phyloP scores from a whole-genome alignment of 2,329 filamentous ascomycete species.

The Neurospora sp. region DNA sequence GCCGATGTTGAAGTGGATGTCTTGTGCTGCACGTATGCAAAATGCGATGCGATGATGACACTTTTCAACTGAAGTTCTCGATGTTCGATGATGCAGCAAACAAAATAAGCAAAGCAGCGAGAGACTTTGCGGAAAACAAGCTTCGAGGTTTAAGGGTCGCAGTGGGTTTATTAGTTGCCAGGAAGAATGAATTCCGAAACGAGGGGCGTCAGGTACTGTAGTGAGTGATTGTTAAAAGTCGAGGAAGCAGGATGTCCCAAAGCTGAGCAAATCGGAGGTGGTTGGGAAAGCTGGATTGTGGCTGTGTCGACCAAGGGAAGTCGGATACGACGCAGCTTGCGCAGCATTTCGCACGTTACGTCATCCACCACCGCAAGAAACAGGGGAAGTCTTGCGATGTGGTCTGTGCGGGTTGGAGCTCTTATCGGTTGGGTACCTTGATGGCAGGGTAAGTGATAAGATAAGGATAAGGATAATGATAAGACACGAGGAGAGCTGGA shows the following conservation, averaged over 20 bases:
- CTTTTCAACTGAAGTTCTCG: background rate
- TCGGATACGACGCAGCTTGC: background rate
- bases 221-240: background rate
- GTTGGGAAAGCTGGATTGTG: background rate
- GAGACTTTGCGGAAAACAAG: background rate
- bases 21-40: background rate
- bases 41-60: background rate
- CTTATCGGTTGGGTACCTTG: background rate
- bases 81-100: background rate
- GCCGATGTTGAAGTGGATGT: background rate
- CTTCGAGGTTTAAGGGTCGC: background rate
- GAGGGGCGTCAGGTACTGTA: no score
- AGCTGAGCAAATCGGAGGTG: background rate
- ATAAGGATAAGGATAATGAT: background rate
- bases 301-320: background rate
- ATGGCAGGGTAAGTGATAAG: background rate
- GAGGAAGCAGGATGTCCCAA: background rate
- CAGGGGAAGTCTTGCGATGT: background rate
- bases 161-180: background rate
- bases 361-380: background rate
- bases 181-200: background rate
- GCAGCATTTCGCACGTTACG: background rate
- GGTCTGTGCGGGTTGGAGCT: background rate
- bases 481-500: background rate
- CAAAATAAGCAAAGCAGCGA: background rate